Evolutionary conservation across 805 yeast species (phyloP), one percentile per base, ranked within the genome.

Genomic region (Lipomyces kockii): DNA sequence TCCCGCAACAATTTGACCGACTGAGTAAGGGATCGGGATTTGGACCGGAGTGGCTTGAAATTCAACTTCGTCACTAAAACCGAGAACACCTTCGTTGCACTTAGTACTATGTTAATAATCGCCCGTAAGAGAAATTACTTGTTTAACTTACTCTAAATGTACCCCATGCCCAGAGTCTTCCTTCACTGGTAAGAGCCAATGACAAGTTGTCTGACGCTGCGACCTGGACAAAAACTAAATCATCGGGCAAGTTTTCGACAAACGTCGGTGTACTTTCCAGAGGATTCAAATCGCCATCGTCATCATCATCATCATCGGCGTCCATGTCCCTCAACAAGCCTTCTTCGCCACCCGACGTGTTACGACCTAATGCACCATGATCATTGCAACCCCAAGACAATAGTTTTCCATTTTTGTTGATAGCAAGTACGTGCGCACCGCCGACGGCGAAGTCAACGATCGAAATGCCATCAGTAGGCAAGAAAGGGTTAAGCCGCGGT

Each of bases 301-400:
- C 82, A 69, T 86, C 89, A 65, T 84, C 89, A 65, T 84, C 87
- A 70, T 86, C 91, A 59, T 85, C 88, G 46, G 81, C 82, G 72
- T 88, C 91, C 81, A 87, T 85, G 73, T 89, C 91, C 75, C 86
- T 88, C 66, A 91, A 80, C 32, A 83, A 82, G 22, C 69, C 73
- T 70, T 89, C 97, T 25, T 81, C 85, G 7, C 84, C 88, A 11
- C 80, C 84, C 27, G 82, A 76, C 0, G 91, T 84, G 74, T 89
- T 91, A 77, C 99, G 87, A 22, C 98, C 99, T 56, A 95, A 82
- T 3, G 91, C 98, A 49, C 89, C 92, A 68, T 92, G 88, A 75
- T 95, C 99, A 74, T 95, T 95, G 58, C 91, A 90, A 66, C 99
- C 99, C 99, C 99, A 95, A 2, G 97, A 90, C 97, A 98, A 95